Evolutionary conservation across 2,329 filamentous ascomycete species (phyloP).

Genomic region (Hypoxylon sp.): DNA sequence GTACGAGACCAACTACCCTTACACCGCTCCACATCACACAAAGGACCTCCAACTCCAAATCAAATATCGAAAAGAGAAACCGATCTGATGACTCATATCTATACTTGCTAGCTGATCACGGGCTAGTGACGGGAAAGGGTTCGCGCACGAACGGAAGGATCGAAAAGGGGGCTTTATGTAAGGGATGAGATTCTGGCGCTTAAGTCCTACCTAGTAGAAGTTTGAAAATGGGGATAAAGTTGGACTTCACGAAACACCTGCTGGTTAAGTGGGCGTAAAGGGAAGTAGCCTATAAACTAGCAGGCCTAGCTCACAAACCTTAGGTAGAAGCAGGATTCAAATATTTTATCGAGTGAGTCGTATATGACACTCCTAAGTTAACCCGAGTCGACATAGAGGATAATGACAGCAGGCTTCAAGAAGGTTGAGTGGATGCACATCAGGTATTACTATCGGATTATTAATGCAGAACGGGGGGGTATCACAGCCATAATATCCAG

Average conservation of each 20-base stretch:
- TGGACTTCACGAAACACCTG: not conserved
- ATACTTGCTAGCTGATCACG: not conserved
- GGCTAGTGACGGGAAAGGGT: not conserved
- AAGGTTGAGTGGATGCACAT: slow-evolving; percentile 20
- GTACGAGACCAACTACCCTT: not conserved
- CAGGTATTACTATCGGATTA: slow-evolving; percentile 27
- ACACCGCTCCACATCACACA: not conserved
- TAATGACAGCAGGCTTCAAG: not conserved
- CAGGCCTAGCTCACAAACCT: not conserved
- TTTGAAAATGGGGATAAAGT: too few relatives aligned
- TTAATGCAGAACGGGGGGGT: slow-evolving; percentile 31
- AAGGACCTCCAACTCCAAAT: not conserved
- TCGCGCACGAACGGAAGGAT: not conserved
- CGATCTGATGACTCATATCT: not conserved
- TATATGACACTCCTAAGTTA: not conserved
- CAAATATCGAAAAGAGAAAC: not conserved
- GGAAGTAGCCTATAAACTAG: not conserved
- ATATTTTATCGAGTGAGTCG: not conserved
- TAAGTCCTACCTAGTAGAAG: too few relatives aligned
- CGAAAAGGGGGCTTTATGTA: not conserved
- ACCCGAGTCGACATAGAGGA: too few relatives aligned
- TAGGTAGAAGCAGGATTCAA: not conserved
- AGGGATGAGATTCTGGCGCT: not conserved
- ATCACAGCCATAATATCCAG: slow-evolving; percentile 33
- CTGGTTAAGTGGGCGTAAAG: not conserved